These are phyloP conservation scores for Fusarium continuum DNA, from an alignment of 2,329 filamentous ascomycete species.

Conservation along the genomic window DNA sequence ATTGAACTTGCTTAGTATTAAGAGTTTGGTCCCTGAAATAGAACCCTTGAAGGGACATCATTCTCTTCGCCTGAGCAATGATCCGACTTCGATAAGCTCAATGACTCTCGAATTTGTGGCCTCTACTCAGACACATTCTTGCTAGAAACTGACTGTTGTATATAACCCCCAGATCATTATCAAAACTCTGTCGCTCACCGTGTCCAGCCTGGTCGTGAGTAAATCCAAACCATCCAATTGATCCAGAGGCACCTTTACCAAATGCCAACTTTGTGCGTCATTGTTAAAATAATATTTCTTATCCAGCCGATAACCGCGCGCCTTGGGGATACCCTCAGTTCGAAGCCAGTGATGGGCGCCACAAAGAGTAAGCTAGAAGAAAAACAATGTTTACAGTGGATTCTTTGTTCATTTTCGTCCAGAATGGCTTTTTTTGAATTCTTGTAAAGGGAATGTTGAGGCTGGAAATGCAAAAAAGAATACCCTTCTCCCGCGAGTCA, in stretches of 20 bases:
- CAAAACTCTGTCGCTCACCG: not conserved
- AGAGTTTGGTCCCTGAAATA: not conserved
- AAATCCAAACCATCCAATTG: not conserved
- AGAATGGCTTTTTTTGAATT: not conserved
- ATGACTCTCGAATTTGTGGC: too few species aligned
- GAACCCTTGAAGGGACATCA: too few species aligned
- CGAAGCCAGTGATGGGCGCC: slow-evolving; percentile 67
- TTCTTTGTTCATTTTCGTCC: not conserved
- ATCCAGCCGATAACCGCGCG: slow-evolving; percentile 60
- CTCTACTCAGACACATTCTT: not conserved
- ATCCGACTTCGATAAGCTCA: too few species aligned
- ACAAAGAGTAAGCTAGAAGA: slow-evolving; percentile 50
- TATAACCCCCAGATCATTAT: not conserved
- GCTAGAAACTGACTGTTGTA: not conserved
- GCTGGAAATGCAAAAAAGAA: not conserved
- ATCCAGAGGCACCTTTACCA: not conserved
- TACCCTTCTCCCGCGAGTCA: not conserved
- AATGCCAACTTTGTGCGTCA: not conserved
- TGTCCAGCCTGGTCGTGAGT: not conserved
- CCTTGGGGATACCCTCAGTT: slow-evolving; percentile 63
- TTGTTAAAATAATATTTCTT: not conserved
- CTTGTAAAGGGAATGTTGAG: not conserved
- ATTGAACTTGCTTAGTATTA: not conserved
- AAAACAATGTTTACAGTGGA: not conserved
- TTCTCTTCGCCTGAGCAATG: too few species aligned